These are phyloP conservation scores for Lophium mytilinum DNA, from an alignment of 495 filamentous ascomycete genomes.

Conservation along the genomic window DNA sequence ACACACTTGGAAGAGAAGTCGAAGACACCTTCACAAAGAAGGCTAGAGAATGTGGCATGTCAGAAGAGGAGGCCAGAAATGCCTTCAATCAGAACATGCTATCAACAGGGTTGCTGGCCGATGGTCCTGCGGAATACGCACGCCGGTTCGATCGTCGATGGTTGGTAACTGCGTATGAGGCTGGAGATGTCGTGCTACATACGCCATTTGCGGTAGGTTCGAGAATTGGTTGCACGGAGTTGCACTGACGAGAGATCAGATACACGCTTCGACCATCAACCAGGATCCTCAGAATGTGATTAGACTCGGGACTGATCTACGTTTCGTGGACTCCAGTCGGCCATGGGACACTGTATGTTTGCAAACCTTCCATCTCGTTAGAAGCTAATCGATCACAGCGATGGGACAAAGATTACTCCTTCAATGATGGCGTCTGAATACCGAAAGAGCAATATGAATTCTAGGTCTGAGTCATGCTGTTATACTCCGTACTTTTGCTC, in stretches of 20 bases:
- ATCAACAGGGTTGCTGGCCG: constrained; percentile 23
- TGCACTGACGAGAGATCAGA: background rate
- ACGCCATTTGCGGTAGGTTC: constrained; percentile 16
- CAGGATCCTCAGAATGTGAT: constrained; percentile 22
- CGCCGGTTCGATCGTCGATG: constrained; percentile 18
- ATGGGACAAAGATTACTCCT: constrained; percentile 16
- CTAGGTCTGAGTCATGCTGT: too few species aligned
- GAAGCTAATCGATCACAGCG: constrained; percentile 1
- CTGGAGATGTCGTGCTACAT: constrained; percentile 28
- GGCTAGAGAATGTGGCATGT: constrained; percentile 19
- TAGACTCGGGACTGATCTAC: constrained; percentile 23
- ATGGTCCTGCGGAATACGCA: constrained; percentile 18
- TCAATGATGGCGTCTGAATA: constrained; percentile 16
- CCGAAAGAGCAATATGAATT: too few species aligned
- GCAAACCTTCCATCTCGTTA: background rate
- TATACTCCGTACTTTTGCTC: too few species aligned
- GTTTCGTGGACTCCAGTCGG: constrained; percentile 16
- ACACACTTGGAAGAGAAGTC: constrained; percentile 21
- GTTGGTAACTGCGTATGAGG: constrained; percentile 27
- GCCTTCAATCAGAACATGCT: constrained; percentile 32
- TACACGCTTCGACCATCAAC: constrained; percentile 25
- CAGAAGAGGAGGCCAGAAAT: constrained; percentile 22
- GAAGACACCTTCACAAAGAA: constrained; percentile 25
- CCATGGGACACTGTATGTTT: constrained; percentile 12
- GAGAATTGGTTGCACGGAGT: background rate